A percentile compares a stretch with the other conserved stretches of the same genome.
These are phyloP conservation scores for Suillus americanus DNA, from an alignment of 768 basidiomycete genomes.

Conservation along the genomic window DNA sequence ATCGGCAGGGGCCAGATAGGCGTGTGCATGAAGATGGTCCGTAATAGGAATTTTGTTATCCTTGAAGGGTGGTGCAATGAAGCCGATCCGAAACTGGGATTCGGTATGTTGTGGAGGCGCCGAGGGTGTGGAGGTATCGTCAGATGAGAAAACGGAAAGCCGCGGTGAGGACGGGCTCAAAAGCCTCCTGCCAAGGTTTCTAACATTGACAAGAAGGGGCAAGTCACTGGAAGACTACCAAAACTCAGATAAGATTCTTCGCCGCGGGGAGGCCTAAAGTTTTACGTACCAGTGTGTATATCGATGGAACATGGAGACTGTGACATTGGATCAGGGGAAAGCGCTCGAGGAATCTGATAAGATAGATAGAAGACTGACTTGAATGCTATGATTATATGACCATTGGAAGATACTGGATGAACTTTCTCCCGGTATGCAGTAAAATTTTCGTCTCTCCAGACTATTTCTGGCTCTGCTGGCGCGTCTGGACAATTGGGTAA, in stretches of 20 bases:
- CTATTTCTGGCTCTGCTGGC: constrained; percentile 55
- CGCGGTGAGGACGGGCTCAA: constrained; percentile 45
- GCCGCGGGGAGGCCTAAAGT: constrained; percentile 1
- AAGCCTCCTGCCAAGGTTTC: constrained; percentile 56
- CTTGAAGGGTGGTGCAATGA: constrained; percentile 76
- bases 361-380: constrained; percentile 49
- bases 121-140: constrained; percentile 24
- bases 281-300: constrained; percentile 65
- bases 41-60: constrained; percentile 78
- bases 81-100: constrained; percentile 61
- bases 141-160: constrained; percentile 28
- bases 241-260: constrained; percentile 10
- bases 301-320: constrained; percentile 77
- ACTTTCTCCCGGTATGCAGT: constrained; percentile 70
- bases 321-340: constrained; percentile 34
- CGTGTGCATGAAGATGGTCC: constrained; percentile 79
- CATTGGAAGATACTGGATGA: constrained; percentile 70
- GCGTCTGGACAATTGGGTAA: constrained; percentile 45
- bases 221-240: constrained; percentile 71
- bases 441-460: constrained; percentile 78
- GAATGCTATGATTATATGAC: constrained; percentile 73
- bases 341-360: constrained; percentile 35
- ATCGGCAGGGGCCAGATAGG: constrained; percentile 65
- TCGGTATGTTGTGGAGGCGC: constrained; percentile 30
- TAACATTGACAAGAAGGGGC: constrained; percentile 64